Evolutionary conservation across 805 yeast species (phyloP).

Genomic region (Metschnikowia peoriensis): DNA sequence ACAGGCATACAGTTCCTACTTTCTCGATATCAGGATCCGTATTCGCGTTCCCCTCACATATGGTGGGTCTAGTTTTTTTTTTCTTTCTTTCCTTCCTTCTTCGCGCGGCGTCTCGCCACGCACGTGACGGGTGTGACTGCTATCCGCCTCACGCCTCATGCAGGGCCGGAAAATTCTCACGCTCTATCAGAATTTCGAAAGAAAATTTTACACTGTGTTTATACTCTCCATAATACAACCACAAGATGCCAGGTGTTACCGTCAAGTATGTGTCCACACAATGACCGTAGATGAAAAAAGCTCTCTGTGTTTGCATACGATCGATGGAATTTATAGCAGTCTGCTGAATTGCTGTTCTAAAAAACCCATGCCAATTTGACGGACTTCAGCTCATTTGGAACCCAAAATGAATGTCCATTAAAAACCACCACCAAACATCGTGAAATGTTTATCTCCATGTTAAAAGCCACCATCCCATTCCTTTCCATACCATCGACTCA

Average conservation of each 20-base stretch:
- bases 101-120: neutral
- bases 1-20: no score
- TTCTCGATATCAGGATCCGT: no score
- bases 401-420: no score
- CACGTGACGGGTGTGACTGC: slow-evolving; percentile 33
- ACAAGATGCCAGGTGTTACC: slow-evolving; percentile 95
- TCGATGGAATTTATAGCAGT: neutral
- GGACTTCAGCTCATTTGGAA: no score
- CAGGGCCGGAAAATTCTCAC: slow-evolving; percentile 21
- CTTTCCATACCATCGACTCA: no score
- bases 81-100: no score
- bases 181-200: slow-evolving; percentile 13
- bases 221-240: slow-evolving; percentile 20
- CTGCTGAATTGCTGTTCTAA: neutral
- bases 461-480: no score
- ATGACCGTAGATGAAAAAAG: slow-evolving; percentile 1
- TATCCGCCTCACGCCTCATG: slow-evolving; percentile 13
- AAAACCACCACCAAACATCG: no score
- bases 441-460: no score
- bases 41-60: no score
- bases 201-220: slow-evolving; percentile 18
- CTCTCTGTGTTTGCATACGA: neutral
- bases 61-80: no score
- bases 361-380: neutral
- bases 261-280: slow-evolving; percentile 72